Percentiles rank a stretch among this genome's conserved stretches.
Evolutionary conservation across 352 stramenopile species (phyloP).

Genomic region (Phytophthora citricola): DNA sequence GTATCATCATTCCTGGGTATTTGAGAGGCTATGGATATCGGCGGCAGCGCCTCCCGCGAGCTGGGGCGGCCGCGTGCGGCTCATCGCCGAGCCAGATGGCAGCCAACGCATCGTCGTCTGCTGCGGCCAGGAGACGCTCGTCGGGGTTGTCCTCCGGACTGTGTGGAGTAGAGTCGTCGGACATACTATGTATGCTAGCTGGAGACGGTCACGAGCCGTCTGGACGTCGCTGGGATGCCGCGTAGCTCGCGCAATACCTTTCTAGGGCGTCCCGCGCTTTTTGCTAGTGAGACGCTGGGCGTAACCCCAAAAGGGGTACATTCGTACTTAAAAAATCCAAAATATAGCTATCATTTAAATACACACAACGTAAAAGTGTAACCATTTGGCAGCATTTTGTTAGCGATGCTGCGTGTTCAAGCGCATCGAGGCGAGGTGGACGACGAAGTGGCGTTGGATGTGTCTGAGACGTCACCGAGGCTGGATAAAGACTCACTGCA

Average conservation of each 20-base stretch:
- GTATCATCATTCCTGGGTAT: background rate
- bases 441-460: conserved; percentile 5
- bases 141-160: conserved; percentile 17
- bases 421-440: conserved; percentile 16
- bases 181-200: conserved; percentile 18
- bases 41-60: conserved; percentile 26
- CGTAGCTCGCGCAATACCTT: conserved; percentile 14
- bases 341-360: conserved; percentile 2
- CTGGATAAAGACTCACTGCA: conserved; percentile 34
- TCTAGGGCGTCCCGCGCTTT: conserved; percentile 24
- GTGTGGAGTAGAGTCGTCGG: conserved; percentile 16
- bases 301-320: conserved; percentile 13
- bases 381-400: background rate
- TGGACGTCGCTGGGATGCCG: background rate
- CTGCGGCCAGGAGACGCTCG: background rate
- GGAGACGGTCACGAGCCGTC: background rate
- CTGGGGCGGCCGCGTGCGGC: background rate
- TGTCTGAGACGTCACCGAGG: conserved; percentile 11
- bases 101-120: conserved; percentile 13
- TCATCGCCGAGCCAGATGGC: conserved; percentile 12
- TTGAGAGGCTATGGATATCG: conserved; percentile 17
- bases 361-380: background rate
- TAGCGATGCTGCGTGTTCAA: conserved; percentile 35
- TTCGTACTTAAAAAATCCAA: conserved; percentile 10
- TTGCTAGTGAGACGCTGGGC: conserved; percentile 14